These are phyloP conservation scores for Apiotrichum brassicae DNA, from an alignment of 1,284 basidiomycete genomes.

Conservation along the genomic window DNA sequence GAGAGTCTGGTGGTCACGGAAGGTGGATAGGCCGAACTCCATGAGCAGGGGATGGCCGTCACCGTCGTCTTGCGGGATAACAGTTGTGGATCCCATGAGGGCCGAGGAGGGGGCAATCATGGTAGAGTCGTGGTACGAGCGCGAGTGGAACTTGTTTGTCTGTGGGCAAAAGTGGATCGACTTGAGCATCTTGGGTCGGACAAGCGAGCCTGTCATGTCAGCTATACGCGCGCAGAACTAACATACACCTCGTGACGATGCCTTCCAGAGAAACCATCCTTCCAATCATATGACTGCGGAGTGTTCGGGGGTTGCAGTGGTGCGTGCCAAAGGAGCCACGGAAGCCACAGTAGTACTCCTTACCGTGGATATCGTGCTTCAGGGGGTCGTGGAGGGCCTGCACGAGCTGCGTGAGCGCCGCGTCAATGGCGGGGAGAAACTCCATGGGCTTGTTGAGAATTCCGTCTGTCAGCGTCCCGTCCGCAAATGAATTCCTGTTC, in stretches of 20 bases:
- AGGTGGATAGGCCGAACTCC: conserved; percentile 88
- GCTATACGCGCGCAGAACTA: too few species aligned
- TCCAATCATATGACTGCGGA: conserved; percentile 80
- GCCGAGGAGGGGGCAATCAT: conserved; percentile 62
- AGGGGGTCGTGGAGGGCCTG: conserved; percentile 67
- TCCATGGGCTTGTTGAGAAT: conserved; percentile 83
- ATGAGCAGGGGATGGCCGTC: conserved; percentile 80
- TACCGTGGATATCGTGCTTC: conserved; percentile 75
- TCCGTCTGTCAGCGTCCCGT: too few species aligned
- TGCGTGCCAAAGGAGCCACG: conserved; percentile 98
- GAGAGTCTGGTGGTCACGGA: conserved; percentile 94
- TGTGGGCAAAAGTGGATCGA: conserved; percentile 92
- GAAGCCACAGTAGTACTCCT: conserved; percentile 78
- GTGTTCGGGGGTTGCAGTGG: conserved; percentile 90
- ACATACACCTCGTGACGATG: conserved; percentile 86
- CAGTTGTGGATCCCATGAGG: conserved; percentile 61
- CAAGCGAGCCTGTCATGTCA: conserved; percentile 63
- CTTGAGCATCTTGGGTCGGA: conserved; percentile 95
- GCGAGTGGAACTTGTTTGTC: conserved; percentile 75
- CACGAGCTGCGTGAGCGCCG: conserved; percentile 70
- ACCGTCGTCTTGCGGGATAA: conserved; percentile 88
- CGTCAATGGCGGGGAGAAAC: conserved; percentile 87
- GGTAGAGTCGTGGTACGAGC: conserved; percentile 89
- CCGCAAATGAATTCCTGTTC: too few species aligned
- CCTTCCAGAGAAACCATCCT: conserved; percentile 97